Base-by-base conservation (phyloP, 108 stramenopile species). In the Parmales sp. region DNA sequence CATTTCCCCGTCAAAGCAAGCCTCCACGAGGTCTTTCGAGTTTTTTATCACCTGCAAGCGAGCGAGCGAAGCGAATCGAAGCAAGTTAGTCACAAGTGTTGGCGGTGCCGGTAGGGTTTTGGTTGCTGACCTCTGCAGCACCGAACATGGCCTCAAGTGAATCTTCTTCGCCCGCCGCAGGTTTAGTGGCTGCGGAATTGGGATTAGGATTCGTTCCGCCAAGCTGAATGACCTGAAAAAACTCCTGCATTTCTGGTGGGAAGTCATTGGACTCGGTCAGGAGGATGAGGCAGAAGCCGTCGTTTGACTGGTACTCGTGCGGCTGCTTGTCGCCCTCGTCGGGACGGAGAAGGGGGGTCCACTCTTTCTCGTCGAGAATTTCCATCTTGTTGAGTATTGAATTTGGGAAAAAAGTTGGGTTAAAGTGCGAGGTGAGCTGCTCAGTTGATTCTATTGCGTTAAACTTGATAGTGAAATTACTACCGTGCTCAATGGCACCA, bases 1-100 rank as follows among this genome's bases (percentile, higher is more conserved):
- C 25, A 74, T 28, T n/a, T 78, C 77, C n/a, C 73, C 73, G 26
- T 78, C 77, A 39, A 78, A 78, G n/a, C 70, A 73, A 34, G 38
- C 45, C 60, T 78, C 77, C 37, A 78, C 77, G 18, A 78, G 39
- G 23, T 71, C 64, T 13, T 64, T 20, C 1, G 54, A 63, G 60
- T 76, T 76, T 19, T 67, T 8, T 16, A 16, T 43, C 41, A 16
- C 11, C 8, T 16, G 41, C 11, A 11, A 43, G 16, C 41, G 41
- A 43, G n/a, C n/a, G n/a, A n/a, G n/a, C n/a, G n/a, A n/a, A n/a
- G n/a, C n/a, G n/a, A n/a, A n/a, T n/a, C n/a, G n/a, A n/a, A n/a
- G n/a, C n/a, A n/a, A n/a, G n/a, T n/a, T n/a, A 43, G 41, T 11
- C 41, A 43, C 16, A 11, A 43, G 41, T 16, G 8, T 43, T 16